A percentile compares a stretch with the other conserved stretches of the same genome.
phyloP scores from a whole-genome alignment of 192 early-diverging fungal genomes.

The Backusella luteola region DNA sequence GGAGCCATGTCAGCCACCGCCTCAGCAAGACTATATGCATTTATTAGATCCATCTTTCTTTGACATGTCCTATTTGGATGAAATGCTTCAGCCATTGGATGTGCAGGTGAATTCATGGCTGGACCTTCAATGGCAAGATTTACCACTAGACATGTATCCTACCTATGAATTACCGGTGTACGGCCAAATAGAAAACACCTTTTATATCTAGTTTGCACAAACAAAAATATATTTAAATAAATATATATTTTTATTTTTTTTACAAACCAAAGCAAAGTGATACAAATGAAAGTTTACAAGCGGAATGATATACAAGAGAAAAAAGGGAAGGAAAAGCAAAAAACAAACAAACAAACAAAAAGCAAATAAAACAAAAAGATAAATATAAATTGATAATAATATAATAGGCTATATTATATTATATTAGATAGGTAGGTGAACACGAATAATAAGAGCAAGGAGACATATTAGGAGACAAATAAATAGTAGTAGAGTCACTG shows the following conservation, averaged over 20 bases:
- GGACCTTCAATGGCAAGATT: not conserved
- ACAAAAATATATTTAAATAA: not conserved
- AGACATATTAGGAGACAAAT: not conserved
- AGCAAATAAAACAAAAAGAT: not conserved
- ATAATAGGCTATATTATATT: not conserved
- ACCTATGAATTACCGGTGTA: not conserved
- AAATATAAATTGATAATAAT: not conserved
- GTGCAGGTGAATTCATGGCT: not conserved
- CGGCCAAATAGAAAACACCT: not conserved
- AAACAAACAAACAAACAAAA: not conserved
- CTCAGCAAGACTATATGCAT: not conserved
- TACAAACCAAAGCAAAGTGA: no score
- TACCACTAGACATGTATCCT: not conserved
- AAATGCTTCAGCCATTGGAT: not conserved
- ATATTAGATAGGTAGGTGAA: not conserved
- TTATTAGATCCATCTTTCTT: not conserved
- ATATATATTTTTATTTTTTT: no score
- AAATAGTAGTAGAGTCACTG: not conserved
- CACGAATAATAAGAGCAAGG: conserved; percentile 1
- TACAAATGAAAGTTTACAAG: no score
- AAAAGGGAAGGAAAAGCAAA: not conserved
- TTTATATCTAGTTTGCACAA: not conserved
- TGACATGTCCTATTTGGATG: not conserved
- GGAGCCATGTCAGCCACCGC: not conserved
- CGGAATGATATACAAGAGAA: not conserved